Percentiles rank a stretch among this genome's conserved stretches.
Evolutionary conservation across 169 alveolate species (phyloP).

Genomic region (Eimeria zaria): DNA sequence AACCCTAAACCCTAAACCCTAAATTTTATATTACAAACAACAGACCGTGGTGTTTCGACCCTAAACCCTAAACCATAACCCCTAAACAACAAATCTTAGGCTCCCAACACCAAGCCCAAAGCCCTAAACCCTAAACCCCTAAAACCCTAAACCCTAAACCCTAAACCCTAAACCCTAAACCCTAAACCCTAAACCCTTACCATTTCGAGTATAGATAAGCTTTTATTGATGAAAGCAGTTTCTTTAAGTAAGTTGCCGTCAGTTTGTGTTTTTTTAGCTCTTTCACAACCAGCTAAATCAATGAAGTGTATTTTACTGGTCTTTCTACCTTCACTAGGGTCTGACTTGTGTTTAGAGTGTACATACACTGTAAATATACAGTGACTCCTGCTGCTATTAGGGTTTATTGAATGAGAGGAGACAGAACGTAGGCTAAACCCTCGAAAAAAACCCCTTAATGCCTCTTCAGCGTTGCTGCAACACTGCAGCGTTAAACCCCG

Average conservation of each 20-base stretch:
- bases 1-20: slow-evolving; percentile 7
- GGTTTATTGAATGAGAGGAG: slow-evolving; percentile 94
- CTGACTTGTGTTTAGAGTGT: slow-evolving; percentile 94
- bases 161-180: background rate
- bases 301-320: slow-evolving; percentile 94
- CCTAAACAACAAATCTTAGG: too few relatives aligned
- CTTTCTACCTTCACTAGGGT: slow-evolving; percentile 73
- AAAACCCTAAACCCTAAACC: background rate
- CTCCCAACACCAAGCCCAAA: too few relatives aligned
- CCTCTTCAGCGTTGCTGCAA: slow-evolving; percentile 92
- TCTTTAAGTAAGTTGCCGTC: slow-evolving; percentile 95
- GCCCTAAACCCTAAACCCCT: background rate
- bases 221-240: slow-evolving; percentile 96
- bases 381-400: slow-evolving; percentile 95
- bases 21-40: too few relatives aligned
- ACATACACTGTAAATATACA: slow-evolving; percentile 96
- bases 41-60: too few relatives aligned
- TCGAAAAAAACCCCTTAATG: slow-evolving; percentile 92
- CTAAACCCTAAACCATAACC: background rate
- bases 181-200: slow-evolving; percentile 85
- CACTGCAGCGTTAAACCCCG: slow-evolving; percentile 84
- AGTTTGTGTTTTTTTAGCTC: slow-evolving; percentile 96
- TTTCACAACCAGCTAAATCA: slow-evolving; percentile 98
- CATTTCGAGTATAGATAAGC: slow-evolving; percentile 95
- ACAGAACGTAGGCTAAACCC: slow-evolving; percentile 95